Percentiles rank a stretch among this genome's conserved stretches.
Evolutionary conservation across 441 rosid species (phyloP).

Genomic region (Pelargonium australe): DNA sequence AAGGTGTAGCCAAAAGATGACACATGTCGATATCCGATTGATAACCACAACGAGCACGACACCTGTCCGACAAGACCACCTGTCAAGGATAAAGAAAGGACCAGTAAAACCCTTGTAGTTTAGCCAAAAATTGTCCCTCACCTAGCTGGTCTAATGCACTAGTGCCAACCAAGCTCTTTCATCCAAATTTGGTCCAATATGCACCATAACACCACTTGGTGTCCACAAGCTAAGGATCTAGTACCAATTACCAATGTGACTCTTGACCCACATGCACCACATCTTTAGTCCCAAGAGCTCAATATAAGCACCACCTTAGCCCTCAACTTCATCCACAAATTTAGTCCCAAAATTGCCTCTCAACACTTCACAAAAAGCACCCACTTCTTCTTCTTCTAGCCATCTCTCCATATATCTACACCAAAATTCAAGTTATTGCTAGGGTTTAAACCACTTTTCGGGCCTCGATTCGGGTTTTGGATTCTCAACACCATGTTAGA

Average conservation of each 20-base stretch:
- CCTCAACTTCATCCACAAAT: conserved; percentile 16
- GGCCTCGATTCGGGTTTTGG: neutral
- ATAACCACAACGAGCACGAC: conserved; percentile 14
- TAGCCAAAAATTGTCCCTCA: conserved; percentile 9
- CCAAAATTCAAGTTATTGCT: too few species aligned
- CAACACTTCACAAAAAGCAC: too few species aligned
- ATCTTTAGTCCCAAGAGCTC: neutral
- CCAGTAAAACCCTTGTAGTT: conserved; percentile 15
- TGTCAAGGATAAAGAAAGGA: conserved; percentile 15
- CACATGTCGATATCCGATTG: conserved; percentile 18
- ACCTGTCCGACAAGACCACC: conserved; percentile 14
- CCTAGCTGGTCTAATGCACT: neutral
- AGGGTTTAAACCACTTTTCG: neutral
- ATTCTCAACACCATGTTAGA: conserved; percentile 41
- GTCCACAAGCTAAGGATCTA: conserved; percentile 23
- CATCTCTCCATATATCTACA: too few species aligned
- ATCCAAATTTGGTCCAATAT: neutral
- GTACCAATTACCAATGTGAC: too few species aligned
- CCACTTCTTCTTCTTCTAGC: too few species aligned
- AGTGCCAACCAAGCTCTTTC: neutral
- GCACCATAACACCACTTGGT: neutral
- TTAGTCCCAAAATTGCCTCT: neutral
- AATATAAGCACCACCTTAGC: neutral
- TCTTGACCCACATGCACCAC: neutral
- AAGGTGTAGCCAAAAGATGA: neutral